Evolutionary conservation across 495 filamentous ascomycete species (phyloP), one percentile per base, ranked within the genome.

Genomic region (Aspergillus cavernicola): DNA sequence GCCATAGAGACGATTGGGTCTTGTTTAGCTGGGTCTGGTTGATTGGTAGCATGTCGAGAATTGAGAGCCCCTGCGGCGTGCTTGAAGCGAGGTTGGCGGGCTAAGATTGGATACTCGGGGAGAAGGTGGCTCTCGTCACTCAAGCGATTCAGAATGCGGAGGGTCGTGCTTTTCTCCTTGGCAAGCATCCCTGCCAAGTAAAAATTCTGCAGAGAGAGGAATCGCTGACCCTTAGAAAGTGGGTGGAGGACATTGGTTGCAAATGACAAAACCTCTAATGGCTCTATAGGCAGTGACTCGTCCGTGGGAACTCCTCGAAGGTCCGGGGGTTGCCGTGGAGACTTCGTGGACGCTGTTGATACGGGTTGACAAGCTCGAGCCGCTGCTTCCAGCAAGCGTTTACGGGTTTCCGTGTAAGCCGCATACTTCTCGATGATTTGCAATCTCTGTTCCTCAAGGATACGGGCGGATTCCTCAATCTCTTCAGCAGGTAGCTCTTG

Each of bases 61-160:
- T 52, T 62, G 3, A 74, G 58, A 6, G 65, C 63, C 10, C 67
- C 64, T 3, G 68, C 61, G n/a, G 67, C 65, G 32, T 72, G 66
- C 52, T 73, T 73, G 62, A 75, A 73, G n/a, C 68, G 70, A 9
- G 68, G 59, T 48, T 76, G 75, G 12, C 63, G 66, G 15, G 71
- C 66, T 1, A 77, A 71, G 38, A 81, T 63, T 1, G 85, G 83
- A 49, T 86, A 82, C 33, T 78, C 73, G 0, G 80, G 83, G 1
- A 89, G 76, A 4, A 90, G 73, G 49, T 88, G 84, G 58, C 84
- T 87, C 55, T 90, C 86, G 29, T 88, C 82, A 11, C 75, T 73
- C 1, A 89, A 66, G 28, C 82, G 84, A 42, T 81, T 77, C 10
- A 89, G 67, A 0, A 67, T 63, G 49, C 82, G 78, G 33, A 76